Evolutionary conservation across 176 grass and related monocot species (phyloP).

Genomic region (Carex myosuroides): DNA sequence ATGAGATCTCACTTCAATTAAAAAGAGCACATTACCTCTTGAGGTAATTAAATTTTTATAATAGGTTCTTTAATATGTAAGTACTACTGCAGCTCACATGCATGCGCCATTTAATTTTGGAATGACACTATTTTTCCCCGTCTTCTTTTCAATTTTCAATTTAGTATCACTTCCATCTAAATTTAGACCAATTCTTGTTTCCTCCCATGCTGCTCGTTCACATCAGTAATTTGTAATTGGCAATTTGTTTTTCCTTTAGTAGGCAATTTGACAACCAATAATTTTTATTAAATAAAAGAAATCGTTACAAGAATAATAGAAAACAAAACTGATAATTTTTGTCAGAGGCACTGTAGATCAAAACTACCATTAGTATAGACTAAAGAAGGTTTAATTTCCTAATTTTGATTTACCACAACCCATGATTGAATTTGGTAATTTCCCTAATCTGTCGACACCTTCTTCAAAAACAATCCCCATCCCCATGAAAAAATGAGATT

Average conservation of each 20-base stretch:
- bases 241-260: too few relatives aligned
- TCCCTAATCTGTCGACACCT: conserved; percentile 33
- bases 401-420: conserved; percentile 43
- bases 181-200: background rate
- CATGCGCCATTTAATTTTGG: background rate
- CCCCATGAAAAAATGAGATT: conserved; percentile 76
- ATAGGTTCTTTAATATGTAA: background rate
- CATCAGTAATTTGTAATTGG: too few relatives aligned
- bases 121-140: background rate
- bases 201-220: too few relatives aligned
- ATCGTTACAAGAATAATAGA: too few relatives aligned
- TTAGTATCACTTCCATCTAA: background rate
- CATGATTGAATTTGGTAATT: conserved; percentile 48
- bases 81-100: background rate
- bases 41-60: background rate
- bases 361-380: background rate
- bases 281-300: too few relatives aligned
- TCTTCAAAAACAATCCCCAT: conserved; percentile 83
- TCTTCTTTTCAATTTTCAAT: background rate
- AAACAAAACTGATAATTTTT: too few relatives aligned
- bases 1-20: background rate
- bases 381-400: conserved; percentile 8
- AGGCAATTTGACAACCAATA: too few relatives aligned
- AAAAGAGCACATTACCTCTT: background rate
- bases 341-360: background rate